Percentiles rank a stretch among this genome's conserved stretches.
Evolutionary conservation across 257 asterid genomes (phyloP).

Genomic region (Fraxinus cuspidata): DNA sequence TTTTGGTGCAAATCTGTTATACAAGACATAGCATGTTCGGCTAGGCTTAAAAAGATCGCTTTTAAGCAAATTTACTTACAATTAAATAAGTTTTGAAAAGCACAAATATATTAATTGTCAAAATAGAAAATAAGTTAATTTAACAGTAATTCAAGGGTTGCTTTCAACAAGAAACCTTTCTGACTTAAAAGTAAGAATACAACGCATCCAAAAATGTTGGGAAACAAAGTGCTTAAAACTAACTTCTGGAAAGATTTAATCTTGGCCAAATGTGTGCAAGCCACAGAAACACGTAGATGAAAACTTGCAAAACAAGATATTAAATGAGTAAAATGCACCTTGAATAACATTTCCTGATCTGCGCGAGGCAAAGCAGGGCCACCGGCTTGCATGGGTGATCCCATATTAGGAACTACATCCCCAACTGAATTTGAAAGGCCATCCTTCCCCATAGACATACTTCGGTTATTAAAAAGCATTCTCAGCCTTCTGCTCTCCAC

Average conservation of each 20-base stretch:
- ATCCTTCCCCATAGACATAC: slow-evolving; percentile 85
- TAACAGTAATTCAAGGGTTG: background rate
- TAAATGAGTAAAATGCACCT: slow-evolving; percentile 47
- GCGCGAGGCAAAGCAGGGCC: slow-evolving; percentile 71
- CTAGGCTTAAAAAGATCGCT: background rate
- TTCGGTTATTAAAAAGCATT: slow-evolving; percentile 81
- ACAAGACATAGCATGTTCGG: background rate
- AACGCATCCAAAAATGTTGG: background rate
- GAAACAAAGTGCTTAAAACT: background rate
- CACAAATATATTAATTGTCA: background rate
- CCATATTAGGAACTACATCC: slow-evolving; percentile 75
- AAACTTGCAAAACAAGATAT: slow-evolving; percentile 13
- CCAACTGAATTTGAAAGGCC: slow-evolving; percentile 81
- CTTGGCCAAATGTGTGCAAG: background rate
- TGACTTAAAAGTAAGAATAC: background rate
- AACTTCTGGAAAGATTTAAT: background rate
- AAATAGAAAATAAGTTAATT: background rate
- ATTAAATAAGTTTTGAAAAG: background rate
- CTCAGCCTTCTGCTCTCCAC: slow-evolving; percentile 85
- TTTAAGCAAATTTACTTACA: background rate
- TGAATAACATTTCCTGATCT: slow-evolving; percentile 77
- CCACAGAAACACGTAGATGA: background rate
- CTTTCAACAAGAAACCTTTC: background rate
- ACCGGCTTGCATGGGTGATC: slow-evolving; percentile 82
- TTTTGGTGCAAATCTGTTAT: background rate